Evolutionary conservation across 768 basidiomycete genomes (phyloP).

Genomic region (Clavulina sp.): DNA sequence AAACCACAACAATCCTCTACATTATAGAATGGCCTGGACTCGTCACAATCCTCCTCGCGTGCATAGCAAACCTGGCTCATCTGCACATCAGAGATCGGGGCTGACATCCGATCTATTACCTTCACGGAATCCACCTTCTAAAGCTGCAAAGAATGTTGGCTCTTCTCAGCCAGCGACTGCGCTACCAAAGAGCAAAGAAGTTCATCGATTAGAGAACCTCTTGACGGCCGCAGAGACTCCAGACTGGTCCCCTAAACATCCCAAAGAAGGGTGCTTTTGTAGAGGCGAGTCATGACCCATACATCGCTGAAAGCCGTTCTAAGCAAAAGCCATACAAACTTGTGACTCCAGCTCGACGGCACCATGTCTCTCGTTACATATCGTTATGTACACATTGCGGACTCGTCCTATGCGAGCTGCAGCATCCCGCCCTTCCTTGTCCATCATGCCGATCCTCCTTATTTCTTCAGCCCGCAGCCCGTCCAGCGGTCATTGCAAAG

Average conservation of each 20-base stretch:
- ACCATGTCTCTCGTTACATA: conserved; percentile 19
- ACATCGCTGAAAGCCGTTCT: too few relatives aligned
- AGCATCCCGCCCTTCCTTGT: conserved; percentile 20
- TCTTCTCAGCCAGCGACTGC: too few relatives aligned
- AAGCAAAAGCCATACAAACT: too few relatives aligned
- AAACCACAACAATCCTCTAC: too few relatives aligned
- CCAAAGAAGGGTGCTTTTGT: background rate
- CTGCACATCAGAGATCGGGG: too few relatives aligned
- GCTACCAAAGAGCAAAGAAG: conserved; percentile 2
- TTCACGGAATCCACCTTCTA: too few relatives aligned
- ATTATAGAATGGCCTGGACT: too few relatives aligned
- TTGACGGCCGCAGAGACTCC: background rate
- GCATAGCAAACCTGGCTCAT: too few relatives aligned
- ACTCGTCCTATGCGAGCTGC: conserved; percentile 18
- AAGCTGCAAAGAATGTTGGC: too few relatives aligned
- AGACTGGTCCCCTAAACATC: background rate
- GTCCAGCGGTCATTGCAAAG: conserved; percentile 1
- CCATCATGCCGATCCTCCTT: conserved; percentile 17
- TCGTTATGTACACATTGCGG: conserved; percentile 21
- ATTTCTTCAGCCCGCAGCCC: conserved; percentile 3
- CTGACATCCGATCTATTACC: too few relatives aligned
- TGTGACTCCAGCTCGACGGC: conserved; percentile 14
- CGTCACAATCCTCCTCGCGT: too few relatives aligned
- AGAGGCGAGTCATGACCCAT: background rate
- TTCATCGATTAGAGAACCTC: background rate